Percentiles rank a stretch among this genome's conserved stretches.
Conservation (phyloP, 2,329 filamentous ascomycete species). For the Diplocarpon mali region DNA sequence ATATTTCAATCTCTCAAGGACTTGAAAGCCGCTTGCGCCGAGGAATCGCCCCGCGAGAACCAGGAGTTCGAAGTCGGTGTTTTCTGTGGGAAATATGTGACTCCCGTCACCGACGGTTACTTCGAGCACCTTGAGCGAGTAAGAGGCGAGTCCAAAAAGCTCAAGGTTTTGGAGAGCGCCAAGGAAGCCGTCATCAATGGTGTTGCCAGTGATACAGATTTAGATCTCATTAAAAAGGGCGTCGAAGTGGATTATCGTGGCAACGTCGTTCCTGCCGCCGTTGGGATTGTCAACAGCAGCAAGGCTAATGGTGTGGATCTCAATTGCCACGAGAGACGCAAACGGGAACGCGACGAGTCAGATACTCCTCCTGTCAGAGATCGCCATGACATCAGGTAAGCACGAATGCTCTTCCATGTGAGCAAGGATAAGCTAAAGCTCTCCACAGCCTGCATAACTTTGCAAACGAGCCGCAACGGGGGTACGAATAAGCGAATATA, state of each 20-base stretch:
- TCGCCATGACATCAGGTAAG: constrained; percentile 28
- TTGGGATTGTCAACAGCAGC: constrained; percentile 7
- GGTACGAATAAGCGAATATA: constrained; percentile 18
- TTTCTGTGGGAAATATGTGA: constrained; percentile 81
- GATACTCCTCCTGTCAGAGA: constrained; percentile 25
- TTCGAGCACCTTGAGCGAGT: constrained; percentile 69
- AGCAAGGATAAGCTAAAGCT: constrained; percentile 3
- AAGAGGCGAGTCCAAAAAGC: constrained; percentile 57
- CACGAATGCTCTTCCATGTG: not conserved
- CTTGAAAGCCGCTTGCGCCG: constrained; percentile 67
- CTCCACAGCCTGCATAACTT: constrained; percentile 22
- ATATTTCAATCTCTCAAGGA: constrained; percentile 70
- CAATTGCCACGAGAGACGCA: constrained; percentile 18
- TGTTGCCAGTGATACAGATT: constrained; percentile 46
- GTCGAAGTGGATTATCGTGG: constrained; percentile 45
- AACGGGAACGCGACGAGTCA: constrained; percentile 23
- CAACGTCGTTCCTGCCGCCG: constrained; percentile 38
- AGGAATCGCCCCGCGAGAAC: constrained; percentile 50
- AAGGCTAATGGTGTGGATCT: constrained; percentile 12
- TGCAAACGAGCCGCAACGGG: constrained; percentile 21
- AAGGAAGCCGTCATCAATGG: constrained; percentile 54
- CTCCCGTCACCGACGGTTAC: constrained; percentile 67
- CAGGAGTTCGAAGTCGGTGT: constrained; percentile 80
- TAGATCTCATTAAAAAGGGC: constrained; percentile 51
- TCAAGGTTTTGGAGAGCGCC: constrained; percentile 54